Conservation (phyloP, 73 alveolate species). For the Uronychia binucleata region DNA sequence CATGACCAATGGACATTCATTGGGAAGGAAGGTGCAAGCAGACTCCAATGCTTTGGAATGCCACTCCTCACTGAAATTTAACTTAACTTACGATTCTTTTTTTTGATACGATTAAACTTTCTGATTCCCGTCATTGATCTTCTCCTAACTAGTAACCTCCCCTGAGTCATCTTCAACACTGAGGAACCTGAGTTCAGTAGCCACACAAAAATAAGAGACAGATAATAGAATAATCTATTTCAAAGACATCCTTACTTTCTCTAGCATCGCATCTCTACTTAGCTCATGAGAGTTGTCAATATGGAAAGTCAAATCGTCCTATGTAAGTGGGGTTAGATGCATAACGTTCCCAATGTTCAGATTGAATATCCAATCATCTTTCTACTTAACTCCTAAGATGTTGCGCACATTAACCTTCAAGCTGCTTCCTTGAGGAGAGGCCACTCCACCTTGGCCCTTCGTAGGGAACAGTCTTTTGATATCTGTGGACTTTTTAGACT, state of each 20-base stretch:
- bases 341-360: slow-evolving; percentile 90
- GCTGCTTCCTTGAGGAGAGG: slow-evolving; percentile 13
- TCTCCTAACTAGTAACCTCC: not conserved
- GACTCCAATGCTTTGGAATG: slow-evolving; percentile 67
- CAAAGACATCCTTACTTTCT: slow-evolving; percentile 31
- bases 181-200: slow-evolving; percentile 83
- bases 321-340: slow-evolving; percentile 85
- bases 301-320: slow-evolving; percentile 77
- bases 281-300: slow-evolving; percentile 82
- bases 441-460: slow-evolving; percentile 16
- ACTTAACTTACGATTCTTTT: slow-evolving; percentile 16
- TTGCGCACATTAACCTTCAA: slow-evolving; percentile 57
- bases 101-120: not conserved
- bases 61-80: slow-evolving; percentile 57
- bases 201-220: slow-evolving; percentile 86
- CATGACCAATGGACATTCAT: slow-evolving; percentile 61
- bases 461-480: not conserved
- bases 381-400: slow-evolving; percentile 63
- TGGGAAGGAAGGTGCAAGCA: slow-evolving; percentile 51
- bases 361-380: slow-evolving; percentile 92
- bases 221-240: slow-evolving; percentile 72
- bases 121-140: not conserved
- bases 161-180: slow-evolving; percentile 14
- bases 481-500: not conserved
- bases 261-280: slow-evolving; percentile 87